These are phyloP conservation scores for Mycena sanguinolenta DNA, from an alignment of 768 basidiomycete genomes.

Conservation along the genomic window DNA sequence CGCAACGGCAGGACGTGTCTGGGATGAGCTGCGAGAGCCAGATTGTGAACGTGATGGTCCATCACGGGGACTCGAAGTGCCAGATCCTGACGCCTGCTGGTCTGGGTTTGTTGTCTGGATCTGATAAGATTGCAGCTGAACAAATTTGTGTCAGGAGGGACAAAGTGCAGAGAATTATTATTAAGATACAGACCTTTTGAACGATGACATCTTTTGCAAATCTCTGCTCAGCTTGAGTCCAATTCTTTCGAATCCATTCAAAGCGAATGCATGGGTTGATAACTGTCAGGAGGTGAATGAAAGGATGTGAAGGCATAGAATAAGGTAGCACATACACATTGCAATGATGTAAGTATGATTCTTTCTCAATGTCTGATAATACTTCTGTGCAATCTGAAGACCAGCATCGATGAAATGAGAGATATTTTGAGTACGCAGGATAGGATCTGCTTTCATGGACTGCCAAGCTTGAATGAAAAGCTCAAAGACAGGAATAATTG, in stretches of 20 bases:
- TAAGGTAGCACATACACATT: too few relatives aligned
- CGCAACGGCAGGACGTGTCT: neutral
- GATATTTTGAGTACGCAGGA: constrained; percentile 1
- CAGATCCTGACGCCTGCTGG: neutral
- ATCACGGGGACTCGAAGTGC: neutral
- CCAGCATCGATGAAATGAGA: neutral
- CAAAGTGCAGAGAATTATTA: neutral
- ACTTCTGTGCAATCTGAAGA: neutral
- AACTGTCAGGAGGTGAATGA: too few relatives aligned
- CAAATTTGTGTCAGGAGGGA: neutral
- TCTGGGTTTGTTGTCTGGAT: neutral
- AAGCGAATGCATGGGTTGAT: too few relatives aligned
- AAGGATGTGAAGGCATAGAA: too few relatives aligned
- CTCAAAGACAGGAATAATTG: neutral
- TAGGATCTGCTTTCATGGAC: constrained; percentile 1
- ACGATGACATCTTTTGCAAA: neutral
- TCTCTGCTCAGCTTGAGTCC: neutral
- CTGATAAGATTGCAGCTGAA: neutral
- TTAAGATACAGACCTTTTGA: neutral
- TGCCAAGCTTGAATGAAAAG: constrained; percentile 1
- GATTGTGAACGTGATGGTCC: too few relatives aligned
- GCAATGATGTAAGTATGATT: too few relatives aligned
- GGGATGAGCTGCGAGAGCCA: neutral
- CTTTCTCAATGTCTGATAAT: neutral
- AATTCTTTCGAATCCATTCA: neutral